These are phyloP conservation scores for Lachancea cidri DNA, from an alignment of 805 yeast genomes.

Conservation along the genomic window DNA sequence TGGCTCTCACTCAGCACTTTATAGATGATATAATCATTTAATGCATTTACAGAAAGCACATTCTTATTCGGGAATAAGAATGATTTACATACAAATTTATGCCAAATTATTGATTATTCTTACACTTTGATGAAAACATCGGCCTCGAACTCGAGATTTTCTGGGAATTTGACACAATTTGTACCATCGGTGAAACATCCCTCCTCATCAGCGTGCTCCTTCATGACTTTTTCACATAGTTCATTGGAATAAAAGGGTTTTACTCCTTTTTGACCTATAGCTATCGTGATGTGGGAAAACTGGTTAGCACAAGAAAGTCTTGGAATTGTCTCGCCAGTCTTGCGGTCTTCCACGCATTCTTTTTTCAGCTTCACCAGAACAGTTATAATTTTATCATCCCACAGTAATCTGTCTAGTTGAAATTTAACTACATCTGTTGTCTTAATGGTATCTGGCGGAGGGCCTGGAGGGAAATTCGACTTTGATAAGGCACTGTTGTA, in stretches of 20 bases:
- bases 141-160: conserved; percentile 13
- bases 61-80: not conserved
- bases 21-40: not conserved
- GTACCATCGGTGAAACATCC: conserved; percentile 5
- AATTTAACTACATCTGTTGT: conserved; percentile 36
- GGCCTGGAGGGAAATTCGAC: not conserved
- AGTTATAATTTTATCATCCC: conserved; percentile 43
- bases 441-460: not conserved
- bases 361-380: conserved; percentile 1
- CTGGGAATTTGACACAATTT: conserved; percentile 11
- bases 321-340: conserved; percentile 10
- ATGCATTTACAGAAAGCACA: not conserved
- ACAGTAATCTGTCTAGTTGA: conserved; percentile 40
- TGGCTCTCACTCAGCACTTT: not conserved
- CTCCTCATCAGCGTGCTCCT: conserved; percentile 5
- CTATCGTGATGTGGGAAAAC: conserved; percentile 69
- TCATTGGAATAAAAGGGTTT: conserved; percentile 51
- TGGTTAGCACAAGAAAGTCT: conserved; percentile 37
- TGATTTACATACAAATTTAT: too few relatives aligned
- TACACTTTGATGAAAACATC: conserved; percentile 19
- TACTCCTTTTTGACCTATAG: conserved; percentile 42
- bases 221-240: conserved; percentile 24
- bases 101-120: not conserved
- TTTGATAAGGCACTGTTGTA: conserved; percentile 15
- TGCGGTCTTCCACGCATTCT: conserved; percentile 11